Evolutionary conservation across 331 rosid species (phyloP), one percentile per base, ranked within the genome.

Genomic region (Quercus tomentella): DNA sequence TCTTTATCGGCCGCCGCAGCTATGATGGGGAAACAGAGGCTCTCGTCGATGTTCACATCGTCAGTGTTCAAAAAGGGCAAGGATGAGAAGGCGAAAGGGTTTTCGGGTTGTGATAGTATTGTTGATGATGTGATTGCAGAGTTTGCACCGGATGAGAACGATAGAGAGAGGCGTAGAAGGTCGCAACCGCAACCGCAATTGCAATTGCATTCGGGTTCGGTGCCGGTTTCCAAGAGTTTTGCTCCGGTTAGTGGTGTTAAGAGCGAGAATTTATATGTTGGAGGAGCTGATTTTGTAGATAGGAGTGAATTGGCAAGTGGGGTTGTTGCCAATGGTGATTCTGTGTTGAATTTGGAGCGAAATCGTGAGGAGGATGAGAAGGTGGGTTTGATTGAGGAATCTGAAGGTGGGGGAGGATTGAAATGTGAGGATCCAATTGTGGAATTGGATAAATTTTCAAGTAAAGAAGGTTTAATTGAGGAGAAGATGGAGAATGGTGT

Each of bases 41-140:
- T 95, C 35, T 93, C 97, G 16, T 95, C 97, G n/a, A 93, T 95
- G 97, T 93, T 91, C 67, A 95, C 99, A 35, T 91, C 94, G 0
- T 87, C 94, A 10, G 85, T 83, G 68, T 95, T 93, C 45, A 92
- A 85, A 89, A 89, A 88, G 54, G 77, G 60, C 45, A 89, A 84
- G 81, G 97, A 93, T 0, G 94, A 93, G 12, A 95, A 86, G 67
- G 87, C 74, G 3, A 87, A 74, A 75, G 90, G 86, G 1, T 28
- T 82, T 73, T 79, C 85, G 28, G 72, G 22, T 23, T 74, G 76
- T 12, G 94, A 90, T 58, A 90, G 97, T 31, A 86, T 95, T 31
- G 94, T 95, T 3, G 98, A 93, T 9, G 98, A 95, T 66, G 92
- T 95, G 43, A 87, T 95, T 16, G 96, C 94, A 0, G 98, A 93